Evolutionary conservation across 495 filamentous ascomycete genomes (phyloP).

Genomic region (Podospora pseudopauciseta): DNA sequence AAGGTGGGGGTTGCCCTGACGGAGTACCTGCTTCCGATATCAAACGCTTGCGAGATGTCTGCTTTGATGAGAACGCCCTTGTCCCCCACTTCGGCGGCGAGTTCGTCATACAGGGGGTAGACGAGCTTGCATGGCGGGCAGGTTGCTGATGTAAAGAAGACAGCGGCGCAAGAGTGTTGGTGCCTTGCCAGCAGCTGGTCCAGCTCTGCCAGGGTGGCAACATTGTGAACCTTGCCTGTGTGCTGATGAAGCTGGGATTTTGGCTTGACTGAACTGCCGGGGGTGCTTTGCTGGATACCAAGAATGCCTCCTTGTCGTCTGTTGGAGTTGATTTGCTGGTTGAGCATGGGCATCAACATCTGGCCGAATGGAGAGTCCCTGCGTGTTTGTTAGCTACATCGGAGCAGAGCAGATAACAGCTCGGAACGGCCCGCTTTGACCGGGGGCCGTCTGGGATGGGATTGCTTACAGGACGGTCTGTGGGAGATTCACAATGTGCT

Average conservation of each 20-base stretch:
- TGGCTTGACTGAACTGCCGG: constrained; percentile 33
- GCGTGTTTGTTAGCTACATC: constrained; percentile 10
- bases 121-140: constrained; percentile 82
- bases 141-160: constrained; percentile 90
- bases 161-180: constrained; percentile 64
- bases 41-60: constrained; percentile 64
- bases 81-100: constrained; percentile 70
- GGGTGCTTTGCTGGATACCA: constrained; percentile 42
- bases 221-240: constrained; percentile 33
- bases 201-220: constrained; percentile 52
- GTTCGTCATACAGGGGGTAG: constrained; percentile 77
- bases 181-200: constrained; percentile 57
- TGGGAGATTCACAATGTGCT: constrained; percentile 83
- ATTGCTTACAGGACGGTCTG: constrained; percentile 62
- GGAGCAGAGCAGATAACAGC: no score
- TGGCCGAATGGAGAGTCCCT: constrained; percentile 80
- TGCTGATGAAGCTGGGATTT: constrained; percentile 30
- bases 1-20: constrained; percentile 85
- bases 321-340: constrained; percentile 65
- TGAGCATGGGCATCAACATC: constrained; percentile 82
- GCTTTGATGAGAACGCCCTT: constrained; percentile 77
- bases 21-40: constrained; percentile 62
- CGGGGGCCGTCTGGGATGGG: not conserved
- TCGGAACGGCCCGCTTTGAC: constrained; percentile 2
- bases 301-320: constrained; percentile 52